Conservation (phyloP, 768 basidiomycete species). For the Trametes cingulata region DNA sequence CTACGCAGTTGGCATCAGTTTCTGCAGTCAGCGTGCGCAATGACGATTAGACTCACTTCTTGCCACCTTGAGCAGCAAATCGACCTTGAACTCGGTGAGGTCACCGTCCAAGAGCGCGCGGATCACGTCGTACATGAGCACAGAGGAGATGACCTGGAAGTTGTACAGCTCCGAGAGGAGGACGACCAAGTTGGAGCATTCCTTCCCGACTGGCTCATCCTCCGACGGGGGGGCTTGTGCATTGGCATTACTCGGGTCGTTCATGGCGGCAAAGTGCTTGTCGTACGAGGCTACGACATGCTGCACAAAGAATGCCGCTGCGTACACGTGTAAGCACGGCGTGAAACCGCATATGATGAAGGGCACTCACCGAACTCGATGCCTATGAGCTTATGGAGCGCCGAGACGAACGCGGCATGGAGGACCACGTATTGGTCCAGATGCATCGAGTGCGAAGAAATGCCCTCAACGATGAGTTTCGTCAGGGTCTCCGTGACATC, state of each 20-base stretch:
- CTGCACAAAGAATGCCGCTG: conserved; percentile 86
- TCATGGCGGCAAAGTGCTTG: conserved; percentile 43
- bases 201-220: conserved; percentile 65
- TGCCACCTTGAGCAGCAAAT: conserved; percentile 82
- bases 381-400: conserved; percentile 78
- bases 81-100: conserved; percentile 79
- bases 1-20: conserved; percentile 40
- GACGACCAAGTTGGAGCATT: conserved; percentile 84
- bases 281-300: conserved; percentile 69
- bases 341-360: neutral
- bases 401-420: conserved; percentile 82
- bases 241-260: neutral
- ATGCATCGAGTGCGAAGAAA: conserved; percentile 76
- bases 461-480: conserved; percentile 72
- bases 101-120: conserved; percentile 65
- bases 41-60: conserved; percentile 53
- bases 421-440: conserved; percentile 90
- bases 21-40: neutral
- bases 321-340: neutral
- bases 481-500: conserved; percentile 84
- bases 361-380: conserved; percentile 87
- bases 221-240: conserved; percentile 5
- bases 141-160: conserved; percentile 88
- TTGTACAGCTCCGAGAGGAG: conserved; percentile 94
- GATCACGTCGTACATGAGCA: conserved; percentile 90